Conservation (phyloP, 192 early-diverging fungal genomes). For the Allomyces arbusculus region DNA sequence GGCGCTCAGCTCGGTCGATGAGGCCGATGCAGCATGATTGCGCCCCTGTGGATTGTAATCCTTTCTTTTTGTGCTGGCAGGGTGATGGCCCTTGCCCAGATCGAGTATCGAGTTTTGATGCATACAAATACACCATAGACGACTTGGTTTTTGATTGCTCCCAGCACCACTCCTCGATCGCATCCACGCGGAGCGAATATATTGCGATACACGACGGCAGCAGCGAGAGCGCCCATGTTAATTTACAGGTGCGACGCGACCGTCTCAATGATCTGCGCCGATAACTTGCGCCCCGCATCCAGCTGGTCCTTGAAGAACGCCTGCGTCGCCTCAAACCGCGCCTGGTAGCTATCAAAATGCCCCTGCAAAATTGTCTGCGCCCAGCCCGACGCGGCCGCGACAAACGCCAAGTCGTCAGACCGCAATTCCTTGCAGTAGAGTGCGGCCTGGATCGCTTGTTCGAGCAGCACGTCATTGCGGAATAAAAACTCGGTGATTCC, state of each 20-base stretch:
- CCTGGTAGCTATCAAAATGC: constrained; percentile 59
- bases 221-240: too few species aligned
- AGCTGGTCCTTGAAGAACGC: constrained; percentile 56
- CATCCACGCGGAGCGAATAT: too few species aligned
- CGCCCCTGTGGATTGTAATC: too few species aligned
- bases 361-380: constrained; percentile 71
- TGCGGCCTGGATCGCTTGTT: constrained; percentile 69
- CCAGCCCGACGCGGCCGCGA: constrained; percentile 80
- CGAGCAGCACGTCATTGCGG: constrained; percentile 54
- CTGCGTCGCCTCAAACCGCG: constrained; percentile 63
- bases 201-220: too few species aligned
- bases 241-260: neutral
- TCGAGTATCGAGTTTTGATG: too few species aligned
- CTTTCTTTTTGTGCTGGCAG: too few species aligned
- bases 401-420: constrained; percentile 73
- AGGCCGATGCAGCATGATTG: too few species aligned
- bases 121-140: too few species aligned
- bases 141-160: too few species aligned
- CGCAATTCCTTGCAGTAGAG: constrained; percentile 49
- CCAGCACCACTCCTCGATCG: too few species aligned
- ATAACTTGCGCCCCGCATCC: neutral
- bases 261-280: neutral
- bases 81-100: too few species aligned
- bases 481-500: constrained; percentile 91
- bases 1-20: too few species aligned